Percentiles rank a stretch among this genome's conserved stretches.
Evolutionary conservation across 805 yeast species (phyloP).

Genomic region (Kuraishia piskuri): DNA sequence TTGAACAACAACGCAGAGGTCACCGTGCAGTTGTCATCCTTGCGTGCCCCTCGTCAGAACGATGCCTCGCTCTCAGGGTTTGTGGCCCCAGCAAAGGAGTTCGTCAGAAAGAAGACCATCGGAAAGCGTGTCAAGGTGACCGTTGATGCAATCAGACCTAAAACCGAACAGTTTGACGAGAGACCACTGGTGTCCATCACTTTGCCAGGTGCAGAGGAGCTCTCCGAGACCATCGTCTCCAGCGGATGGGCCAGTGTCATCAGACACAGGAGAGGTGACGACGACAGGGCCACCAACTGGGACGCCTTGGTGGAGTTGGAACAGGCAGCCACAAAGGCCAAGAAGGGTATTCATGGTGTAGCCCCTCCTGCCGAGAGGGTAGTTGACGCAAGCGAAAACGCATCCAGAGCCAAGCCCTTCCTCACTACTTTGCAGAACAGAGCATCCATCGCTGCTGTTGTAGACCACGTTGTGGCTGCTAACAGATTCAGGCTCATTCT

Average conservation of each 20-base stretch:
- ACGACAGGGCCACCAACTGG: constrained; percentile 68
- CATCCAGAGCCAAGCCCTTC: constrained; percentile 65
- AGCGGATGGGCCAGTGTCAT: constrained; percentile 73
- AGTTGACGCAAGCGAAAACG: constrained; percentile 74
- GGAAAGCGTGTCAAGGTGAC: constrained; percentile 60
- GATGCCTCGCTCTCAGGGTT: constrained; percentile 50
- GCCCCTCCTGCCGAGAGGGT: constrained; percentile 50
- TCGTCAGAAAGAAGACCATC: constrained; percentile 54
- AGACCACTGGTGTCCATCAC: constrained; percentile 57
- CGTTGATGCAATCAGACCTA: constrained; percentile 58
- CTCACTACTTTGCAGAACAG: constrained; percentile 62
- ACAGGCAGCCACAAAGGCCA: constrained; percentile 41
- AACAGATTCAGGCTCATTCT: constrained; percentile 57
- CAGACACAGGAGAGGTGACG: constrained; percentile 66
- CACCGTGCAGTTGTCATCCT: constrained; percentile 68
- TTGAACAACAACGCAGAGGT: constrained; percentile 40
- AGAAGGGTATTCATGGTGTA: constrained; percentile 57
- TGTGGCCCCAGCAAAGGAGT: constrained; percentile 65
- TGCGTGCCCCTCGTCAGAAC: constrained; percentile 63
- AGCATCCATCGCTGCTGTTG: constrained; percentile 55
- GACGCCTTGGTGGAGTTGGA: constrained; percentile 69
- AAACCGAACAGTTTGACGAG: constrained; percentile 52
- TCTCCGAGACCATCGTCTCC: constrained; percentile 51
- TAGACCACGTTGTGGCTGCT: constrained; percentile 64
- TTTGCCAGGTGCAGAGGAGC: constrained; percentile 43